A percentile compares a stretch with the other conserved stretches of the same genome.
These are phyloP conservation scores for Rosellinia necatrix DNA, from an alignment of 2,329 filamentous ascomycete genomes.

Conservation along the genomic window DNA sequence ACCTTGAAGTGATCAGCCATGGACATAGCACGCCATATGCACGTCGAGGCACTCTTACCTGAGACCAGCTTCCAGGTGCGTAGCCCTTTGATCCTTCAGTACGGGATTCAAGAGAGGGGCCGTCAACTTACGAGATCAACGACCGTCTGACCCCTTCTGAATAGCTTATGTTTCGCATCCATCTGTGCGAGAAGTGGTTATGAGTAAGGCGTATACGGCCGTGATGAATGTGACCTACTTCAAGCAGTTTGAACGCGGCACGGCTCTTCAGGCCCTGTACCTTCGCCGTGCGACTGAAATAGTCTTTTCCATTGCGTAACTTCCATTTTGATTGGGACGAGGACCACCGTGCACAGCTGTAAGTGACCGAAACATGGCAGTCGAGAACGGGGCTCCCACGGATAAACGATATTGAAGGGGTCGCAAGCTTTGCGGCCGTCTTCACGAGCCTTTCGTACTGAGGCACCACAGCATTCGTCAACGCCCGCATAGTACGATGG, in stretches of 20 bases:
- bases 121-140: constrained; percentile 74
- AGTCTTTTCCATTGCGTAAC: constrained; percentile 74
- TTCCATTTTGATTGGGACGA: constrained; percentile 81
- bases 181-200: constrained; percentile 58
- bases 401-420: constrained; percentile 9
- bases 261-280: constrained; percentile 83
- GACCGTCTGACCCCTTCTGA: constrained; percentile 80
- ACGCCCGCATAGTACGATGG: constrained; percentile 33
- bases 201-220: constrained; percentile 1
- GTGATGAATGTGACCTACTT: constrained; percentile 56
- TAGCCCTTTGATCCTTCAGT: constrained; percentile 61
- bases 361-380: background rate
- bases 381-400: background rate
- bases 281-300: constrained; percentile 74
- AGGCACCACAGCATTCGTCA: constrained; percentile 33
- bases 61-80: constrained; percentile 75
- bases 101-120: background rate
- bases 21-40: background rate
- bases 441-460: constrained; percentile 35
- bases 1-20: constrained; percentile 59
- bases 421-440: constrained; percentile 17
- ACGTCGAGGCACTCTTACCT: constrained; percentile 49
- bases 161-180: constrained; percentile 79
- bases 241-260: constrained; percentile 89
- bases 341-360: constrained; percentile 37